Base-by-base conservation (phyloP, 768 basidiomycete genomes). In the Amanita fuliginea region DNA sequence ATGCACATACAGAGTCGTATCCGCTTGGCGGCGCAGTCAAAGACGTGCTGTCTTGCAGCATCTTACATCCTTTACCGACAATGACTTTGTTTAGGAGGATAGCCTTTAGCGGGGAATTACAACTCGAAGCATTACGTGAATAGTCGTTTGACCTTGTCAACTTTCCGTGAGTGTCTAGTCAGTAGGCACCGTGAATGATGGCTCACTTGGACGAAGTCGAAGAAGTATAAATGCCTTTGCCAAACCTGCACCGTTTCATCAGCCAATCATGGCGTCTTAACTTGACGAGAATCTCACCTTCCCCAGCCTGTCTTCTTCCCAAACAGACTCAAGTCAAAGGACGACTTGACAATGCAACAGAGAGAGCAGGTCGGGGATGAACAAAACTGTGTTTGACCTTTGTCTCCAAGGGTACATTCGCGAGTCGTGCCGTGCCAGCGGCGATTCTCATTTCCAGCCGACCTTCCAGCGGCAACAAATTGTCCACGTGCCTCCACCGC, bases 261-360 rank as follows among this genome's bases (percentile, higher is more conserved):
- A 22, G 21, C 8, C 24, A 14, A 24, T 3, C 22, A 2, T 13
- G 5, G 0, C 4, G 26, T 21, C 16, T 37, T 11, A 39, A 16
- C 13, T 32, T 19, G 30, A 33, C 18, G 11, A 33, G 13, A 8
- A 37, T 54, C 68, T 46, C 58, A 76, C 78, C 81, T 76, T 57
- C 83, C 83, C 79, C 81, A 84, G 13, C 79, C 78, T 3, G 80
- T 81, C 67, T 83, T 82, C 65, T 78, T 81, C 9, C 81, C 81
- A 57, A 75, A 81, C 9, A 78, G 67, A 47, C 69, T 72, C 53
- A 86, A 59, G 56, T 82, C 79, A 50, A 75, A 85, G 4, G 83
- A 84, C 0, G 77, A 78, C 43, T 68, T 71, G 46, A 84, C 67
- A 56, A 86, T 84, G 42, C 66, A 71, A 55, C 83, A 86, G 37